Evolutionary conservation across 1,284 basidiomycete genomes (phyloP).

Genomic region (Ustilago bromivora): DNA sequence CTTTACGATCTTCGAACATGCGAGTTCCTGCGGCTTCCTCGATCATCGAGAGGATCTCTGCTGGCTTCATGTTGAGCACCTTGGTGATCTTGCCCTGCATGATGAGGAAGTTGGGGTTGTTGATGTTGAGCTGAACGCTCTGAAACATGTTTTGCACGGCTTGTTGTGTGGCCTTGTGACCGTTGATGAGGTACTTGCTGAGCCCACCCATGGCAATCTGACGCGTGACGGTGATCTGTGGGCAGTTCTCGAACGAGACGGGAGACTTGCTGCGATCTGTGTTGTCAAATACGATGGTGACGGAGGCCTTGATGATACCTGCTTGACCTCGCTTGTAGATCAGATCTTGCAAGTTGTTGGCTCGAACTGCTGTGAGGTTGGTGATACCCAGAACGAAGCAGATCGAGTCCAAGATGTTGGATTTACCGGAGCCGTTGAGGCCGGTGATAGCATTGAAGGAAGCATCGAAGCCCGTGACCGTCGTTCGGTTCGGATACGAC

Average conservation of each 20-base stretch:
- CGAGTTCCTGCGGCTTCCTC: constrained; percentile 98
- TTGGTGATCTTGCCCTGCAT: constrained; percentile 87
- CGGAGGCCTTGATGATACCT: constrained; percentile 95
- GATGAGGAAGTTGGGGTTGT: constrained; percentile 99
- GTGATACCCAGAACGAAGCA: constrained; percentile 69
- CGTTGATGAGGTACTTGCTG: constrained; percentile 97
- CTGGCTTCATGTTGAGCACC: constrained; percentile 98
- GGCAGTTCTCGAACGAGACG: constrained; percentile 82
- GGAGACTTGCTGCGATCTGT: constrained; percentile 90
- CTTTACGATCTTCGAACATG: constrained; percentile 99
- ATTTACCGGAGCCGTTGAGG: constrained; percentile 78
- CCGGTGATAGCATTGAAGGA: constrained; percentile 99
- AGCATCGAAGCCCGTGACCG: constrained; percentile 92
- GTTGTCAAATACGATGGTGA: constrained; percentile 99
- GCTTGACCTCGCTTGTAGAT: constrained; percentile 99
- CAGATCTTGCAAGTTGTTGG: constrained; percentile 94
- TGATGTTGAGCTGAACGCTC: constrained; percentile 98
- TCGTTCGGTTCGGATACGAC: constrained; percentile 88
- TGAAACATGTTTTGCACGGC: constrained; percentile 93
- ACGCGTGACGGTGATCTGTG: constrained; percentile 95
- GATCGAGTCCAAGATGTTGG: constrained; percentile 73
- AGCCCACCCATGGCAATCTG: constrained; percentile 96
- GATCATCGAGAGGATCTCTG: constrained; percentile 97
- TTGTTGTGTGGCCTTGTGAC: constrained; percentile 91
- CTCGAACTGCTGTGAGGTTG: constrained; percentile 76